A percentile compares a stretch with the other conserved stretches of the same genome.
phyloP scores from a whole-genome alignment of 352 stramenopile genomes.

The Phytopythium kandeliae region DNA sequence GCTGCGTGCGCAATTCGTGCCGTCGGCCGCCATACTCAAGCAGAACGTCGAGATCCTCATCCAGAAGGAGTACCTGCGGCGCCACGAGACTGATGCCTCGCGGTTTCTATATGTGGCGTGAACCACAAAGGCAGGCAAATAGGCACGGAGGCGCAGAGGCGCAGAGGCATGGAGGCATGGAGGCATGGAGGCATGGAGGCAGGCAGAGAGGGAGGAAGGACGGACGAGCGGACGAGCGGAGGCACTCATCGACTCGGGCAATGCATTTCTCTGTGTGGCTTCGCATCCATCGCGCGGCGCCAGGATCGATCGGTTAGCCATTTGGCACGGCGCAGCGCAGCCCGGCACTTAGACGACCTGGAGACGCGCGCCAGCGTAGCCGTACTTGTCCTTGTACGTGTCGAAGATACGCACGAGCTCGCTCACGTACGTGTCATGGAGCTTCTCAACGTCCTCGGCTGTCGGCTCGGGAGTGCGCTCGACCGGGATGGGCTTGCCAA shows the following conservation, averaged over 20 bases:
- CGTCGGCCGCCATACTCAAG: constrained; percentile 47
- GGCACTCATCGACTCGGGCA: neutral
- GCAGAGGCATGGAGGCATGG: too few species aligned
- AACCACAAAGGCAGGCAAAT: too few species aligned
- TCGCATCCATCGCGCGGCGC: too few species aligned
- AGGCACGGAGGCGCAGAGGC: too few species aligned
- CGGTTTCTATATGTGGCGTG: constrained; percentile 71
- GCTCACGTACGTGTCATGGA: constrained; percentile 58
- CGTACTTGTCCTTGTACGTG: constrained; percentile 80
- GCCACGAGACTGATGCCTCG: constrained; percentile 50
- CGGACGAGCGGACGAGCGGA: too few species aligned
- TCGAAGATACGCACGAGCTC: constrained; percentile 77
- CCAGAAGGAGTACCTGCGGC: constrained; percentile 78
- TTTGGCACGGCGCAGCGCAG: too few species aligned
- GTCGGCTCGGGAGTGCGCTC: constrained; percentile 54
- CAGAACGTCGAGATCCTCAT: constrained; percentile 82
- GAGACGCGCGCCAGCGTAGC: constrained; percentile 48
- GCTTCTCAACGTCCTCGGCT: constrained; percentile 53
- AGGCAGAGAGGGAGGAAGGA: neutral
- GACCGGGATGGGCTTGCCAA: constrained; percentile 66
- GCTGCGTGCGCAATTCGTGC: constrained; percentile 71
- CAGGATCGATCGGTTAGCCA: too few species aligned
- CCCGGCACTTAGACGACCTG: constrained; percentile 35
- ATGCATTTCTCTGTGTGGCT: constrained; percentile 2
- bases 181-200: too few species aligned